Evolutionary conservation across 2,329 filamentous ascomycete species (phyloP), one percentile per base, ranked within the genome.

Genomic region (Penicillium crustosum): DNA sequence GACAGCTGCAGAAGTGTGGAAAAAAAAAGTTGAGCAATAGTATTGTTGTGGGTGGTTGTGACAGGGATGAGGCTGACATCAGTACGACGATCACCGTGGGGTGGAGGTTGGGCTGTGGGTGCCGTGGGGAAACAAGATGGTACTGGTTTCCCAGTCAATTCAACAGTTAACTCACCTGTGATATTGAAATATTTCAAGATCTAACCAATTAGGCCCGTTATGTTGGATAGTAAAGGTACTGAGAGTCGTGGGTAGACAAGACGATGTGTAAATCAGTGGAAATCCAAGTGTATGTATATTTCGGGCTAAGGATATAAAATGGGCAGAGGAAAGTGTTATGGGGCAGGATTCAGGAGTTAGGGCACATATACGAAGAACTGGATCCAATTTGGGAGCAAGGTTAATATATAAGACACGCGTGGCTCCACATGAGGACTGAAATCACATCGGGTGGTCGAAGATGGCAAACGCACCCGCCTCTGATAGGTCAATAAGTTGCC

Each of bases 401-500:
- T 31, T 39, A 53, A 60, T 61, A 61, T 65, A 63, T 60, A 61
- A 50, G 12, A 57, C 39, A 27, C 9, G 6, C 9, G 7, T 17
- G 42, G 13, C 29, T 57, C 54, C 49, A 53, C 54, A 42, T 29
- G 21, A 57, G 19, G 19, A 31, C 64, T 59, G 64, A 62, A 61
- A 65, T 60, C 61, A 61, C 35, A 48, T 53, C 36, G 27, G 55
- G 31, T 31, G 33, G 56, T 64, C 43, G n/a, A 50, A 49, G 42
- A 61, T 49, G 60, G 55, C 54, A 63, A 64, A 63, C 45, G 43
- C 38, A 49, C 53, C 17, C 27, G 23, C 8, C 25, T 45, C 44
- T 65, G 61, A 65, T 57, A 55, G 63, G 56, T 23, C 39, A 48
- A 57, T n/a, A 42, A 17, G 19, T 13, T 47, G 58, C 38, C 39